phyloP scores from a whole-genome alignment of 768 basidiomycete genomes.

The Mycena sanguinolenta region DNA sequence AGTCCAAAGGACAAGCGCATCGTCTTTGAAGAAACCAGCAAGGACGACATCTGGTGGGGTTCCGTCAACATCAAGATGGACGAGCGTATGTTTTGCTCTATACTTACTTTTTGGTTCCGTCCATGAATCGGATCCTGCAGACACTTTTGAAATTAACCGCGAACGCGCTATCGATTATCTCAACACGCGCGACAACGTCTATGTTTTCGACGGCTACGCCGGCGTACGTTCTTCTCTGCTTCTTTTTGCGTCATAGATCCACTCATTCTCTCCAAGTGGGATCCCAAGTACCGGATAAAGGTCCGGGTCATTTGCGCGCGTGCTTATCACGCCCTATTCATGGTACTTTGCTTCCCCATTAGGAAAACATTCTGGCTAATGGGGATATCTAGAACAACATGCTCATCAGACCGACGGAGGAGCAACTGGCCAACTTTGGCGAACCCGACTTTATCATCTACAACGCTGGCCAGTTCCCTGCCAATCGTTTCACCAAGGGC shows the following conservation, averaged over 20 bases:
- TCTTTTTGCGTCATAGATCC: slow-evolving; percentile 17
- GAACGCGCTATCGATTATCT: slow-evolving; percentile 99
- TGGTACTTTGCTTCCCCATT: slow-evolving; percentile 70
- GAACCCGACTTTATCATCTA: slow-evolving; percentile 99
- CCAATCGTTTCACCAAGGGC: slow-evolving; percentile 99
- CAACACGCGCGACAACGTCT: slow-evolving; percentile 98
- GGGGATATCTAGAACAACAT: slow-evolving; percentile 86
- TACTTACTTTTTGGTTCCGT: background rate
- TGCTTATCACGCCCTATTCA: slow-evolving; percentile 98
- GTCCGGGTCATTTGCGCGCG: slow-evolving; percentile 99
- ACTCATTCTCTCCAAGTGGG: slow-evolving; percentile 74
- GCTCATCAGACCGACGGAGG: slow-evolving; percentile 97
- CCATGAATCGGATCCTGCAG: slow-evolving; percentile 47
- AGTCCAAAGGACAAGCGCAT: slow-evolving; percentile 99
- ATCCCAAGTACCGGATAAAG: slow-evolving; percentile 99
- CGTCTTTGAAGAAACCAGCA: slow-evolving; percentile 96
- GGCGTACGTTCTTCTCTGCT: slow-evolving; percentile 66
- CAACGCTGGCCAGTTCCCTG: slow-evolving; percentile 99
- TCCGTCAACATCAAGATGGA: slow-evolving; percentile 99
- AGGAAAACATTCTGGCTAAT: slow-evolving; percentile 37
- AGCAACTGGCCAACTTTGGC: slow-evolving; percentile 94
- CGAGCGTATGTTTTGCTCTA: slow-evolving; percentile 72
- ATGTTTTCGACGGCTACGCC: slow-evolving; percentile 96
- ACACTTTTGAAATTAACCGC: slow-evolving; percentile 99
- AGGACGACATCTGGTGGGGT: slow-evolving; percentile 99